Base-by-base conservation (phyloP, 2,329 filamentous ascomycete genomes). In the Aspergillus carbonarius region DNA sequence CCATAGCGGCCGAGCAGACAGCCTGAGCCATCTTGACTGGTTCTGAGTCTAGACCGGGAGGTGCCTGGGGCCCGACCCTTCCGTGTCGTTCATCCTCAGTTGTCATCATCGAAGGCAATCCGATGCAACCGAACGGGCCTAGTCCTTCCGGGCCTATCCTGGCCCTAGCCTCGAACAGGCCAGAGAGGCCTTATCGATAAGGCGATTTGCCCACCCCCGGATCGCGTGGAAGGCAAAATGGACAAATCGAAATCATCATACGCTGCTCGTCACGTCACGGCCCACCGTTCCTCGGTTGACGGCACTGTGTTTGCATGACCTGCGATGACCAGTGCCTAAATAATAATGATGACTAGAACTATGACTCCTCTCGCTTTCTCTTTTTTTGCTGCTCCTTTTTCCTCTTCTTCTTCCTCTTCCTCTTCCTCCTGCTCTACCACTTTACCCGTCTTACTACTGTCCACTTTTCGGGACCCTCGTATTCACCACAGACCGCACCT, bases 251-350 rank as follows among this genome's bases (percentile, higher is more conserved):
- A 56, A 53, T 37, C 49, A 57, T 60, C 76, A 74, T 60, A 73
- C 76, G n/a, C 62, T 63, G 66, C 60, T 67, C 64, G 59, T 66
- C 65, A 67, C 64, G 66, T 68, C 66, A 66, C 44, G 44, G 44
- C 27, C 25, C 44, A 30, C 2, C 44, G 37, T 40, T 18, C 37
- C 37, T 40, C 18, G 44, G 44, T 48, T 48, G 37, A 40, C 44
- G 25, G 44, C 25, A 18, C 17, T 30, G 44, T 15, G 27, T 17
- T 27, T 48, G 44, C 44, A 48, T 48, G 44, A 30, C 23, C 25
- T n/a, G 15, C 44, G 44, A 30, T 30, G 39, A 42, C 39, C 39
- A 23, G 39, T 20, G 39, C 18, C 39, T 23, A 42, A 42, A 23
- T 42, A 10, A 42, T 42, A 20, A 42, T 42, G n/a, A 48, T 25